Percentiles rank a stretch among this genome's conserved stretches.
Conservation (phyloP, 75 land plant species). For the Cunninghamia lanceolata region DNA sequence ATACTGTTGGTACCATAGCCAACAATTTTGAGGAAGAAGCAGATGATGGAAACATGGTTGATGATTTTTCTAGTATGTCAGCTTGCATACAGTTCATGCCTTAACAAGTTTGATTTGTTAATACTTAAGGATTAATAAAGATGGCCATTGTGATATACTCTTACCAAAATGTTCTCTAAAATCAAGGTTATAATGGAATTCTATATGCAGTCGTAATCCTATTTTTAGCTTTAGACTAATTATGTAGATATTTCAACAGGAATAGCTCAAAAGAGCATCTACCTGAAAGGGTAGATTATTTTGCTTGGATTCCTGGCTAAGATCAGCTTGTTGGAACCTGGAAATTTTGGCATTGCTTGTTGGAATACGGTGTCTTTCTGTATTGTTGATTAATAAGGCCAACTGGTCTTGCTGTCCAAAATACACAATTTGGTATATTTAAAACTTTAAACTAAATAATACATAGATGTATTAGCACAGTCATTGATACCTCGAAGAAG, state of each 20-base stretch:
- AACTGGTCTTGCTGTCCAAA: too few species aligned
- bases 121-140: not conserved
- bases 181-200: not conserved
- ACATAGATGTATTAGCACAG: too few species aligned
- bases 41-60: conserved; percentile 12
- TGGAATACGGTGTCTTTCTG: not conserved
- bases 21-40: conserved; percentile 15
- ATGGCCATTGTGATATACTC: not conserved
- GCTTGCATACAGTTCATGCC: not conserved
- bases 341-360: not conserved
- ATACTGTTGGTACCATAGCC: conserved; percentile 6
- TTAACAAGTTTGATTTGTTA: not conserved
- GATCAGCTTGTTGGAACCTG: not conserved
- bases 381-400: too few species aligned
- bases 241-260: not conserved
- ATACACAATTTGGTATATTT: too few species aligned
- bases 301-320: not conserved
- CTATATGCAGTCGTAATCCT: not conserved
- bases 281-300: too few species aligned
- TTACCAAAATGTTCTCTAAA: not conserved
- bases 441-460: too few species aligned
- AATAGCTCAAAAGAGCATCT: not conserved
- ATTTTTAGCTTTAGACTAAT: not conserved
- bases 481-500: too few species aligned
- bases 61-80: not conserved